Percentiles rank a stretch among this genome's conserved stretches.
Conservation (phyloP, 306 rosid genomes). For the Ceratonia siliqua region DNA sequence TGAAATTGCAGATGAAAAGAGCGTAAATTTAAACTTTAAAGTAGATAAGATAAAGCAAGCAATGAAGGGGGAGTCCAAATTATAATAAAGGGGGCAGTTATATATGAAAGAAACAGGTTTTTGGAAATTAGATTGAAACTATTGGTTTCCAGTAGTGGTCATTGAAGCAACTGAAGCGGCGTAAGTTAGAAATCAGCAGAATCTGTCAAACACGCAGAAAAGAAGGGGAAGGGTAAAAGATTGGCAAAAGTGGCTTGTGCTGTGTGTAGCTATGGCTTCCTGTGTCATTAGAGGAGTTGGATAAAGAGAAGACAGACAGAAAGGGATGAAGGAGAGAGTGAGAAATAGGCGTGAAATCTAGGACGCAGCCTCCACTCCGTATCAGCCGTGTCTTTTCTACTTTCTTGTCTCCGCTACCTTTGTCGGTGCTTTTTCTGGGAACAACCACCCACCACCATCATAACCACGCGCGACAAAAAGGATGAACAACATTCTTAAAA, state of each 20-base stretch:
- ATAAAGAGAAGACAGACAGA: too few species aligned
- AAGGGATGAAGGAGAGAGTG: slow-evolving; percentile 11
- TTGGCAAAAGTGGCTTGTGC: background rate
- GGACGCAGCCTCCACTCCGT: slow-evolving; percentile 43
- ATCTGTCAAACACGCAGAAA: background rate
- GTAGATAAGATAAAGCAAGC: background rate
- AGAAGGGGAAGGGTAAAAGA: background rate
- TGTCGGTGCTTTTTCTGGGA: slow-evolving; percentile 46
- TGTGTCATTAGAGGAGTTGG: background rate
- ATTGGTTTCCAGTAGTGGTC: background rate
- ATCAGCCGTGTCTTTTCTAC: slow-evolving; percentile 41
- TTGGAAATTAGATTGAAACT: too few species aligned
- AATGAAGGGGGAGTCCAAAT: background rate
- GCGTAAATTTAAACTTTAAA: background rate
- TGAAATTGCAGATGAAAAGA: background rate
- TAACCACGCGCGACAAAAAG: slow-evolving; percentile 24
- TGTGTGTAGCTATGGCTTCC: background rate
- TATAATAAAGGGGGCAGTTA: too few species aligned
- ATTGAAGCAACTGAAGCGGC: background rate
- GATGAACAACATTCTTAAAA: too few species aligned
- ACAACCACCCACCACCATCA: slow-evolving; percentile 32
- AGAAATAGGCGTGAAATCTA: slow-evolving; percentile 58
- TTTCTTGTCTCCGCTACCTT: slow-evolving; percentile 55
- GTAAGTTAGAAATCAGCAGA: background rate
- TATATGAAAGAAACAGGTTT: too few species aligned